phyloP scores from a whole-genome alignment of 208 protist species.

The Plasmodiophora brassicae region DNA sequence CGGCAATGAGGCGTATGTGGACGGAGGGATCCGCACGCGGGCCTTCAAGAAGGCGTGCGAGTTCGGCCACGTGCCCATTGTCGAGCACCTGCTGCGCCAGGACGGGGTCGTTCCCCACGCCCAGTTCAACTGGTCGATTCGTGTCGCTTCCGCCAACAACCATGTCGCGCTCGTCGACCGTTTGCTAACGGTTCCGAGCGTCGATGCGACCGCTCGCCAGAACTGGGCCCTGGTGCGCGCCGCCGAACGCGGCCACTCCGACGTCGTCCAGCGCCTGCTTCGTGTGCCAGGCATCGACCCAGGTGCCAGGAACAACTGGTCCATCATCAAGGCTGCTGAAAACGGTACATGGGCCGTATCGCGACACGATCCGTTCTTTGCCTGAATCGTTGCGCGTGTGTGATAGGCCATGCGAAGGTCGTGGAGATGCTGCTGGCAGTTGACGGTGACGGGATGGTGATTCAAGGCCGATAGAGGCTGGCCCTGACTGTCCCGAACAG shows the following conservation, averaged over 20 bases:
- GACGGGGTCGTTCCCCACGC: slow-evolving; percentile 3
- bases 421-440: not conserved
- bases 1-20: not conserved
- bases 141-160: slow-evolving; percentile 17
- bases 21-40: slow-evolving; percentile 1
- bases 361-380: not conserved
- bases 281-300: not conserved
- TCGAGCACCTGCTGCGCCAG: not conserved
- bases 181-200: not conserved
- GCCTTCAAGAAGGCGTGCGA: slow-evolving; percentile 28
- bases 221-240: not conserved
- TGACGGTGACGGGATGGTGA: not conserved
- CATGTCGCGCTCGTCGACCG: not conserved
- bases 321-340: slow-evolving; percentile 10
- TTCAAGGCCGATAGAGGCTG: not conserved
- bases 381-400: not conserved
- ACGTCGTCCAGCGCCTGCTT: not conserved
- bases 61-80: not conserved
- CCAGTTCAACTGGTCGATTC: slow-evolving; percentile 14
- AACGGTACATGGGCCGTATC: not conserved
- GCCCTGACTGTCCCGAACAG: not conserved
- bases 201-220: not conserved
- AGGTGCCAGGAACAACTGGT: slow-evolving; percentile 24
- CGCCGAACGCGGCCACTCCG: slow-evolving; percentile 16
- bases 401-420: not conserved